These are phyloP conservation scores for Trichoderma simmonsii DNA, from an alignment of 2,329 filamentous ascomycete species.

Conservation along the genomic window DNA sequence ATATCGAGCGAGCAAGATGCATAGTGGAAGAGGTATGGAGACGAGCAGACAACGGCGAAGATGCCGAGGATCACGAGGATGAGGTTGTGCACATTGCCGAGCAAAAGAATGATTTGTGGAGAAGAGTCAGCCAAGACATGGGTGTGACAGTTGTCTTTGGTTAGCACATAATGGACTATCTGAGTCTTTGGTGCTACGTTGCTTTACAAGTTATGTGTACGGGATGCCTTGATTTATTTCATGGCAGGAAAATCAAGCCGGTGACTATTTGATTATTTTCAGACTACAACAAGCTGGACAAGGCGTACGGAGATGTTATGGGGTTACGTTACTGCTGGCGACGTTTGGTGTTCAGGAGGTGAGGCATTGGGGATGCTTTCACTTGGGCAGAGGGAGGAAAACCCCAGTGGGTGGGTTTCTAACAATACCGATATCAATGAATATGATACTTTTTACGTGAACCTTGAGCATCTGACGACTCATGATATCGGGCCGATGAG, in stretches of 20 bases:
- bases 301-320: neutral
- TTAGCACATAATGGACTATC: conserved; percentile 30
- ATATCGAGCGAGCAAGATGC: conserved; percentile 59
- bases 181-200: neutral
- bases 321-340: neutral
- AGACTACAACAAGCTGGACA: neutral
- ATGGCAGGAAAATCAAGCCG: neutral
- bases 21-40: conserved; percentile 62
- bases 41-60: conserved; percentile 42
- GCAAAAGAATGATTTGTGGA: conserved; percentile 46
- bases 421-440: neutral
- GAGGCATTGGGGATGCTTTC: neutral
- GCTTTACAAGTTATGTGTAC: neutral
- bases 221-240: neutral
- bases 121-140: conserved; percentile 55
- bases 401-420: neutral
- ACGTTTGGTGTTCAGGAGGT: neutral
- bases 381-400: neutral
- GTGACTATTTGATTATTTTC: neutral
- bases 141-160: conserved; percentile 60
- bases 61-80: conserved; percentile 21
- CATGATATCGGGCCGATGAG: neutral
- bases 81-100: conserved; percentile 22
- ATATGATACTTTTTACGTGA: neutral
- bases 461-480: neutral